phyloP scores from a whole-genome alignment of 2,329 filamentous ascomycete genomes.

The Coniochaeta pulveracea region DNA sequence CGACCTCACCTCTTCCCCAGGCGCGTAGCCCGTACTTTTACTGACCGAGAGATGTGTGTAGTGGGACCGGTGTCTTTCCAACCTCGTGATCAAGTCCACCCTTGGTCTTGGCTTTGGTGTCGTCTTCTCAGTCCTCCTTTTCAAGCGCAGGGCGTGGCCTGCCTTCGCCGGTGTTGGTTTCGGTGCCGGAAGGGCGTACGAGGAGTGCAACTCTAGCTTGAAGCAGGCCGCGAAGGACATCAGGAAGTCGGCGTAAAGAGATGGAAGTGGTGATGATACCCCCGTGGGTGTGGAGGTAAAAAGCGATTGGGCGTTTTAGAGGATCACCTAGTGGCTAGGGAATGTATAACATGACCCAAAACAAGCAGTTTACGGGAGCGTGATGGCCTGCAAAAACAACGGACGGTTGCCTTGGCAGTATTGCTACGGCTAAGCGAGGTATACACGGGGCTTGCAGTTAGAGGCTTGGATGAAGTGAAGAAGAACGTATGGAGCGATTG shows the following conservation, averaged over 20 bases:
- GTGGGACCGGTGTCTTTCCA: conserved; percentile 99
- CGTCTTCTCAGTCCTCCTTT: conserved; percentile 95
- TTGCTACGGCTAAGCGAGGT: too few relatives aligned
- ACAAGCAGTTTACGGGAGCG: too few relatives aligned
- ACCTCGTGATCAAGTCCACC: conserved; percentile 90
- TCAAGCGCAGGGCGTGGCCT: conserved; percentile 96
- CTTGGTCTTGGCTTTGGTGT: conserved; percentile 95
- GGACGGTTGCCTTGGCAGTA: too few relatives aligned
- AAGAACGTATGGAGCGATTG: too few relatives aligned
- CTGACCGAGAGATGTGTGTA: conserved; percentile 28
- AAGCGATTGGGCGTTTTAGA: too few relatives aligned
- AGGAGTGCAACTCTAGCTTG: conserved; percentile 85
- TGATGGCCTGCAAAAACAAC: too few relatives aligned
- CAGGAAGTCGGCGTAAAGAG: conserved; percentile 38
- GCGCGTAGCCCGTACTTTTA: neutral
- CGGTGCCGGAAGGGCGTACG: conserved; percentile 91
- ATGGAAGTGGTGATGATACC: too few relatives aligned
- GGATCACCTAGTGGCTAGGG: too few relatives aligned
- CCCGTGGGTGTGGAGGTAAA: too few relatives aligned
- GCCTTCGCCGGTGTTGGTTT: conserved; percentile 93
- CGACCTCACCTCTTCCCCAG: conserved; percentile 1
- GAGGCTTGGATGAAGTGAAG: too few relatives aligned
- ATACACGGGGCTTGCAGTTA: too few relatives aligned
- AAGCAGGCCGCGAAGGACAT: conserved; percentile 50
- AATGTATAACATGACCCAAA: too few relatives aligned